Evolutionary conservation across 2,329 filamentous ascomycete species (phyloP), one percentile per base, ranked within the genome.

Genomic region (Hypoxylon sp.): DNA sequence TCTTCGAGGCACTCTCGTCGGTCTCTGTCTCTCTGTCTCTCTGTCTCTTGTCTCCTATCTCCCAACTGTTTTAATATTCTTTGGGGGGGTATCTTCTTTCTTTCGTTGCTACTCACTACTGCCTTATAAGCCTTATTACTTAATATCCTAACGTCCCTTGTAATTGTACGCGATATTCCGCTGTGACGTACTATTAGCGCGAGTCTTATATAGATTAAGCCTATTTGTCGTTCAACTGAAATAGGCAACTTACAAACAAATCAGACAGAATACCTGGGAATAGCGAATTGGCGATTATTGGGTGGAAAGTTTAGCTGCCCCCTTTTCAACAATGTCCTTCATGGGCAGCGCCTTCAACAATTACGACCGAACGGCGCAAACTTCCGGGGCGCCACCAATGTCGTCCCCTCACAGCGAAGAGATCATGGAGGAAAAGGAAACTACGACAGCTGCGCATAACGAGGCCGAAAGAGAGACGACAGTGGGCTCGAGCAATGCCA

Each of bases 281-380:
- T 50, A 9, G 17, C 39, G 14, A 19, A 19, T 66, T 37, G 57
- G 57, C 19, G 39, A 54, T 57, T 50, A 37, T 42, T 47, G 37
- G 55, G 42, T 46, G 59, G 58, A 10, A 22, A 33, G 29, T 50
- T 22, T 8, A 14, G 35, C 11, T 29, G 4, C 29, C 10, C 5
- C 33, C 42, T 37, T 51, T 50, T 6, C 37, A 24, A 51, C 33
- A 8, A 84, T 85, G 83, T 82, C 83, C 54, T 81, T 83, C 61
- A 74, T 79, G 55, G 82, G 79, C 31, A 77, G 78, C 73, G 78
- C 81, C 70, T 83, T 83, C 64, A 81, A 80, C 73, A 85, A 83
- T 73, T 83, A 86, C 74, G 85, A 87, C 74, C 80, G 78, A 71
- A 85, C 85, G 26, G 81, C 83, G 10, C 82, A 83, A 68, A 78